A percentile compares a stretch with the other conserved stretches of the same genome.
Evolutionary conservation across 139 green algal species (phyloP).

Genomic region (Desmodesmus armatus): DNA sequence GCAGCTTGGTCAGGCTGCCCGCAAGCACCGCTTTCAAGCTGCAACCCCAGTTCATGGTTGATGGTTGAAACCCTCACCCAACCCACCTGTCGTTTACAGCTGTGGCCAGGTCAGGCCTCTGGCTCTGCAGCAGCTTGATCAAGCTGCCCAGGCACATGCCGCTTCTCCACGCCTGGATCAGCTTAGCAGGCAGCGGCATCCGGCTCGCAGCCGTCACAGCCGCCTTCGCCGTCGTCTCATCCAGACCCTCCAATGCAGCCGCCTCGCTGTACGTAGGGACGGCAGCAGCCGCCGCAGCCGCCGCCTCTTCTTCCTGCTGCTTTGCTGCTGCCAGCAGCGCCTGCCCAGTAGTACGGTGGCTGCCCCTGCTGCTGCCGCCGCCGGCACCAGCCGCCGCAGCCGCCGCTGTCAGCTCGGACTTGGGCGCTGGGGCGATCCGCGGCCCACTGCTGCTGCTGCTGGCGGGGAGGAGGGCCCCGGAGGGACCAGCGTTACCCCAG

Average conservation of each 20-base stretch:
- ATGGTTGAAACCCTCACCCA: too few species aligned
- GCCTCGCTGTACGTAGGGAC: conserved; percentile 9
- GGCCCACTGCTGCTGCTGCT: not conserved
- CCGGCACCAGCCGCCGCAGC: not conserved
- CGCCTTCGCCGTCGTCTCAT: conserved; percentile 26
- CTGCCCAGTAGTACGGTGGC: not conserved
- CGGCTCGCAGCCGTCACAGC: conserved; percentile 27
- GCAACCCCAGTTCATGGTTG: too few species aligned
- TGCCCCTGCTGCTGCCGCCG: not conserved
- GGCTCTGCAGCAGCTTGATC: conserved; percentile 35
- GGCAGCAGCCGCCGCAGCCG: conserved; percentile 24
- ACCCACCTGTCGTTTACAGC: conserved; percentile 34
- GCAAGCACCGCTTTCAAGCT: too few species aligned
- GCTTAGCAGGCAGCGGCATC: conserved; percentile 33
- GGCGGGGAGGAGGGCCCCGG: too few species aligned
- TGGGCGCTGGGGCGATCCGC: conserved; percentile 24
- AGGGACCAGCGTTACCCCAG: too few species aligned
- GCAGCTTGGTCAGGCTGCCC: conserved; percentile 29
- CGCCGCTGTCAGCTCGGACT: not conserved
- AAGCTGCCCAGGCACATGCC: conserved; percentile 12
- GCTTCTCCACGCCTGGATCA: conserved; percentile 39
- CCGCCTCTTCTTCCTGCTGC: conserved; percentile 34
- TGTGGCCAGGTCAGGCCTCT: conserved; percentile 31
- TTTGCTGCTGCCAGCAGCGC: conserved; percentile 28
- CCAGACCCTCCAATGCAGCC: conserved; percentile 12